Conservation (phyloP, 345 rosid species). For the Clarkia xantiana region DNA sequence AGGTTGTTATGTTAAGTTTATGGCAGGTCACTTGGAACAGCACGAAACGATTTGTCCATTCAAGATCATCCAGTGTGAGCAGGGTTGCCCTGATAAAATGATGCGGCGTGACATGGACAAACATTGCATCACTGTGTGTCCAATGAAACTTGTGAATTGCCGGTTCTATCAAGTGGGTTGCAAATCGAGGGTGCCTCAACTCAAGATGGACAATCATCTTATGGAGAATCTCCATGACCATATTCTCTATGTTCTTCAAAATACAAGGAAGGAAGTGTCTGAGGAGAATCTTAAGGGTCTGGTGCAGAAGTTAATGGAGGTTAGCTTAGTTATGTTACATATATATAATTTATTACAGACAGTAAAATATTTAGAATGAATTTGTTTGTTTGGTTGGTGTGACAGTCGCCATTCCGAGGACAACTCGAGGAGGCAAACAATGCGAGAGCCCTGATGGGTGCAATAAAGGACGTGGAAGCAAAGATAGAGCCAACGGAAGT, state of each 20-base stretch:
- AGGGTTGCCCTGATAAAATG: conserved; percentile 42
- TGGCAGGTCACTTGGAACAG: conserved; percentile 42
- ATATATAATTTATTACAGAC: neutral
- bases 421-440: conserved; percentile 29
- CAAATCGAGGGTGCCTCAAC: conserved; percentile 35
- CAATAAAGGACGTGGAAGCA: conserved; percentile 53
- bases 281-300: conserved; percentile 34
- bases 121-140: conserved; percentile 80
- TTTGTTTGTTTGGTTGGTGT: too few species aligned
- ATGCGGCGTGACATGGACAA: conserved; percentile 84
- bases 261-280: conserved; percentile 41
- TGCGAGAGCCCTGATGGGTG: conserved; percentile 38
- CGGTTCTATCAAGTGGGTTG: conserved; percentile 73
- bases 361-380: neutral
- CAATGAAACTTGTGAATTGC: conserved; percentile 76
- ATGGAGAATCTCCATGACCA: conserved; percentile 42
- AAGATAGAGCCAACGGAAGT: conserved; percentile 43
- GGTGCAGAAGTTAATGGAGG: conserved; percentile 47
- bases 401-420: conserved; percentile 31
- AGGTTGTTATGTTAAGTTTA: conserved; percentile 44
- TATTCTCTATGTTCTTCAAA: conserved; percentile 42
- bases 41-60: conserved; percentile 68
- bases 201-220: conserved; percentile 37
- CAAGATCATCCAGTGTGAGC: conserved; percentile 77
- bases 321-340: conserved; percentile 10